These are phyloP conservation scores for Ogataea angusta DNA, from an alignment of 805 yeast genomes.

Conservation along the genomic window DNA sequence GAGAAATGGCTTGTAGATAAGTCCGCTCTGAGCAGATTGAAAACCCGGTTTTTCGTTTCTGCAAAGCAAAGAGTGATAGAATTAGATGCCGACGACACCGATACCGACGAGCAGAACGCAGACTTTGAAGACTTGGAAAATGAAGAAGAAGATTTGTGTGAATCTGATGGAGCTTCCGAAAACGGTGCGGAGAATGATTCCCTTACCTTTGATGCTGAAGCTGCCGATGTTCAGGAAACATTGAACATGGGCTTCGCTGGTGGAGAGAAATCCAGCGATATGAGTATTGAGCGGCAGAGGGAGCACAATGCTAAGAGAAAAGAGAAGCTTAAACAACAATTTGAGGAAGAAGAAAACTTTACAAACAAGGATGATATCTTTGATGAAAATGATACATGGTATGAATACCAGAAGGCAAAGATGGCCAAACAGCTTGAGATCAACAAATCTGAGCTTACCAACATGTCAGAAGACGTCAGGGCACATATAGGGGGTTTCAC, in stretches of 20 bases:
- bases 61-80: slow-evolving; percentile 41
- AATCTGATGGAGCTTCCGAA: slow-evolving; percentile 30
- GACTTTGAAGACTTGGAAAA: slow-evolving; percentile 32
- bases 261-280: slow-evolving; percentile 33
- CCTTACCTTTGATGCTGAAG: slow-evolving; percentile 55
- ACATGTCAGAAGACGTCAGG: slow-evolving; percentile 74
- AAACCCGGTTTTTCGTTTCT: slow-evolving; percentile 50
- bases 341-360: slow-evolving; percentile 77
- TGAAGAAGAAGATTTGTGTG: slow-evolving; percentile 29
- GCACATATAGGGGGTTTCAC: slow-evolving; percentile 83
- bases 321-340: slow-evolving; percentile 82
- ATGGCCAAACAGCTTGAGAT: slow-evolving; percentile 95
- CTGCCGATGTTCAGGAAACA: slow-evolving; percentile 23
- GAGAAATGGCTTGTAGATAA: slow-evolving; percentile 39
- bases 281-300: slow-evolving; percentile 72
- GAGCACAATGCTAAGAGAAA: slow-evolving; percentile 83
- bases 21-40: slow-evolving; percentile 40
- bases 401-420: slow-evolving; percentile 93
- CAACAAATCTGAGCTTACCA: slow-evolving; percentile 74
- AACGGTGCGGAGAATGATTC: slow-evolving; percentile 40
- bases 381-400: slow-evolving; percentile 93
- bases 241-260: slow-evolving; percentile 39
- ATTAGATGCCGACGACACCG: slow-evolving; percentile 37
- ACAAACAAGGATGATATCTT: slow-evolving; percentile 66
- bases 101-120: slow-evolving; percentile 51